These are phyloP conservation scores for Wallacemonas collosoma DNA, from an alignment of 208 protist genomes.

Conservation along the genomic window DNA sequence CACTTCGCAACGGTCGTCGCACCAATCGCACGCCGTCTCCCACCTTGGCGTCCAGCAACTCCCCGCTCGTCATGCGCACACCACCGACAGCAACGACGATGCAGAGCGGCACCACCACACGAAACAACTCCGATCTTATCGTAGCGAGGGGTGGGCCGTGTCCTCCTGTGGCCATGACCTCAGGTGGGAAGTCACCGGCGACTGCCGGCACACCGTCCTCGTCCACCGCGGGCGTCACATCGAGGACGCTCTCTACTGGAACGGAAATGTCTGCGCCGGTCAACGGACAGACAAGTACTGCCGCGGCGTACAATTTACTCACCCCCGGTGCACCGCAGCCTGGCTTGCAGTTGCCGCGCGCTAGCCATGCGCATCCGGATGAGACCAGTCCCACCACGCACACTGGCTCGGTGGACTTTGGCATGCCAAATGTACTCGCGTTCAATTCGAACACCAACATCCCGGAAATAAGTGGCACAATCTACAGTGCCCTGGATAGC, in stretches of 20 bases:
- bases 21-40: too few species aligned
- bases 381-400: neutral
- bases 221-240: constrained; percentile 2
- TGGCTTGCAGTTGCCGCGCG: neutral
- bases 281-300: too few species aligned
- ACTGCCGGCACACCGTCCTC: neutral
- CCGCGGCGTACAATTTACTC: neutral
- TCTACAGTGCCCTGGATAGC: neutral
- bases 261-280: too few species aligned
- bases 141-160: constrained; percentile 4
- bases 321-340: neutral
- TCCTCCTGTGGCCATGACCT: neutral
- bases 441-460: neutral
- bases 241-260: too few species aligned
- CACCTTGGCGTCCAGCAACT: too few species aligned
- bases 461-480: neutral
- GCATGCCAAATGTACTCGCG: neutral
- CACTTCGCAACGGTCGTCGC: too few species aligned
- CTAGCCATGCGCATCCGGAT: neutral
- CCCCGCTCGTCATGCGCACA: neutral
- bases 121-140: constrained; percentile 1
- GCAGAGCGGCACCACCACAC: too few species aligned
- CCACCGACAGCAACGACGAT: neutral
- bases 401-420: neutral
- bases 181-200: neutral